Base-by-base conservation (phyloP, 306 rosid species). In the Trichosanthes cucumerina region DNA sequence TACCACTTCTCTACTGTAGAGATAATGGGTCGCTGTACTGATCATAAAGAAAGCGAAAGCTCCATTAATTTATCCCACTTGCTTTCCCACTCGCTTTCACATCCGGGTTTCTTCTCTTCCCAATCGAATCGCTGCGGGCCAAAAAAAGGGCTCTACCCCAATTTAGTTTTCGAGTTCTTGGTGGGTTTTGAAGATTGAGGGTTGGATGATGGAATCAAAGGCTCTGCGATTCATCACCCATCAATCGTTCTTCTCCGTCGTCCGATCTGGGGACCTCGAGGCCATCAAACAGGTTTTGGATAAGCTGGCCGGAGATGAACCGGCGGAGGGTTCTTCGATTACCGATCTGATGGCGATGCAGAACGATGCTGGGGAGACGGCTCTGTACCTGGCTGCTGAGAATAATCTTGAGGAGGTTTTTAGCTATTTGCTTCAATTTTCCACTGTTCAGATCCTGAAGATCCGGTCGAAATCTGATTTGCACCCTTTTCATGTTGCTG, bases 381-480 rank as follows among this genome's bases (percentile, higher is more conserved):
- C 89, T 7, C 88, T 95, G 62, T 92, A 86, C 79, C 83, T 95
- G 13, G 97, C 98, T 2, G 97, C 97, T 4, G 83, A 86, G 31
- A 78, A 83, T 79, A 91, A 95, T 82, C 82, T 85, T 46, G 81
- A 79, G 57, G 88, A 88, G 9, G 86, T 91, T 57, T 91, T 95
- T 78, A 79, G 79, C 19, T 91, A 81, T 88, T 85, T 95, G 90
- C 84, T 91, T 10, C 78, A 59, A 53, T 75, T 89, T 19, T 89
- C 89, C 81, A 82, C 84, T 81, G 56, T 84, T 13, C 86, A 88
- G 78, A 76, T 84, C 9, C 82, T 87, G 34, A 91, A 86, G 96
- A 92, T 92, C 84, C 88, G 97, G 88, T 89, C 97, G 33, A 92
- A 89, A 84, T 83, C 85, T 87, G 97, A 95, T 84, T 83, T 92